Evolutionary conservation across 169 alveolate species (phyloP).

Genomic region (Pseudocohnilembus persalinus): DNA sequence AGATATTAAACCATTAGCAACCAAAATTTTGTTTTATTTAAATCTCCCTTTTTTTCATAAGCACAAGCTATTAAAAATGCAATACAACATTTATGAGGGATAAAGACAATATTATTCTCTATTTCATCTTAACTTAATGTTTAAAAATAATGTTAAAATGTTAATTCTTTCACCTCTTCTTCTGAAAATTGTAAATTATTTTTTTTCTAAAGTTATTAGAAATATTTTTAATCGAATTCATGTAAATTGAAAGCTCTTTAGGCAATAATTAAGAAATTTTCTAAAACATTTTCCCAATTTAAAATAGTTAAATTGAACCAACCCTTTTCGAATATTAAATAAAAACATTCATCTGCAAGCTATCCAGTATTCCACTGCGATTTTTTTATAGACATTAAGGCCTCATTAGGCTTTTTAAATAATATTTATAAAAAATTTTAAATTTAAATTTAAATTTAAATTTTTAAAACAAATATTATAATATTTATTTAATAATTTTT

Average conservation of each 20-base stretch:
- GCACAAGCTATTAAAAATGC: not conserved
- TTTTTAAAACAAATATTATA: too few species aligned
- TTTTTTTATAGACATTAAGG: not conserved
- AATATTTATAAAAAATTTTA: too few species aligned
- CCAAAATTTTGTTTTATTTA: not conserved
- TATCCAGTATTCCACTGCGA: not conserved
- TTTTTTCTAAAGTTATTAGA: too few species aligned
- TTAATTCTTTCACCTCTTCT: not conserved
- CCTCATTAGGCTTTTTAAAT: not conserved
- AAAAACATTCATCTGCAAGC: not conserved
- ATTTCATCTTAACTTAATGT: not conserved
- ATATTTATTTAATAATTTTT: too few species aligned
- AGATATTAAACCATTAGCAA: not conserved
- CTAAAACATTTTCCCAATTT: not conserved
- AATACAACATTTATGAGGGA: not conserved
- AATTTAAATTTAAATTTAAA: too few species aligned
- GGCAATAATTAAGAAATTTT: not conserved
- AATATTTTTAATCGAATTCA: not conserved
- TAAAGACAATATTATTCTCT: too few species aligned
- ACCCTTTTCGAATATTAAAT: not conserved
- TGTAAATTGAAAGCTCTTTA: not conserved
- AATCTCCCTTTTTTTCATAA: not conserved
- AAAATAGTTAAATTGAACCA: not conserved
- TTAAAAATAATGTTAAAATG: not conserved
- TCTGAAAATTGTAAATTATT: too few species aligned